These are phyloP conservation scores for Aegilops tauschii DNA, from an alignment of 176 grass and related monocot genomes.

Conservation along the genomic window DNA sequence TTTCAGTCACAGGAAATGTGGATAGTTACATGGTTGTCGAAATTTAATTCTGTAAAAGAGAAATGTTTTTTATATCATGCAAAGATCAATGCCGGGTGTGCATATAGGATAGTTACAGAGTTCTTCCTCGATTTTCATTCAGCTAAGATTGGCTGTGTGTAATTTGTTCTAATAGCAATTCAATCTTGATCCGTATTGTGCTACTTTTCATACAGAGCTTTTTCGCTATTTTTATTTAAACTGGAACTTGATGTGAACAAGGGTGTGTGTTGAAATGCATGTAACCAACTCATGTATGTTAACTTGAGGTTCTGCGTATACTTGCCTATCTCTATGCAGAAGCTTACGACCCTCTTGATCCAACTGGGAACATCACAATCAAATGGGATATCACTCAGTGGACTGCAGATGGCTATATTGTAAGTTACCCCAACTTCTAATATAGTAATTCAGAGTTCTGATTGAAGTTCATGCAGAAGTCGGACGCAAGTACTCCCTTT, in stretches of 20 bases:
- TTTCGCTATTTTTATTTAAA: background rate
- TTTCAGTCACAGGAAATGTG: too few species aligned
- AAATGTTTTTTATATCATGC: too few species aligned
- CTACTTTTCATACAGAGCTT: background rate
- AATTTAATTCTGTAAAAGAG: too few species aligned
- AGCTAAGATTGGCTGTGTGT: background rate
- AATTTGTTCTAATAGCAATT: background rate
- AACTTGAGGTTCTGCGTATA: background rate
- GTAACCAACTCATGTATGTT: background rate
- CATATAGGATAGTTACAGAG: background rate
- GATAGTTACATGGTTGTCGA: too few species aligned
- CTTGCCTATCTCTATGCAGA: slow-evolving; percentile 41
- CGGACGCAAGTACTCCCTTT: background rate
- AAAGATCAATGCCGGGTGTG: background rate
- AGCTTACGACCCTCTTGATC: slow-evolving; percentile 77
- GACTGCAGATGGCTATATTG: slow-evolving; percentile 82
- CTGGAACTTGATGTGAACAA: background rate
- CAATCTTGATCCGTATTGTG: background rate
- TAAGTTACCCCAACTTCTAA: slow-evolving; percentile 40
- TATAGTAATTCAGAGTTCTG: background rate
- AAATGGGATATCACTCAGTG: slow-evolving; percentile 84
- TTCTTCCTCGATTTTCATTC: background rate
- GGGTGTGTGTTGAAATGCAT: background rate
- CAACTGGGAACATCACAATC: slow-evolving; percentile 79
- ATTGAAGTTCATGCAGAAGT: background rate